Conservation (phyloP, 352 stramenopile species). For the Phytophthora cactorum region DNA sequence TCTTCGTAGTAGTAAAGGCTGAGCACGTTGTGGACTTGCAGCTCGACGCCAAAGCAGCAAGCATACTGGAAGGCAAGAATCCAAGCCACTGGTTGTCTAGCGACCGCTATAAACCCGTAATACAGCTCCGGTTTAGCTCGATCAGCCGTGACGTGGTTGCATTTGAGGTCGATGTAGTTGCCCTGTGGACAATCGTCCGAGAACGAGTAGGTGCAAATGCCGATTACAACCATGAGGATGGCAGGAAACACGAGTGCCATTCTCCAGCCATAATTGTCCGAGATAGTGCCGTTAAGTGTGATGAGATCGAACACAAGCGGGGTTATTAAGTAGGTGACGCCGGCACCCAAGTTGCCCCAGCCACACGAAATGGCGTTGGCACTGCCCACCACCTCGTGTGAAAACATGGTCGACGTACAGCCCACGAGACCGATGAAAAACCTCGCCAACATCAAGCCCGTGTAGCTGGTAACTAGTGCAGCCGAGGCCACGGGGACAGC, state of each 20-base stretch:
- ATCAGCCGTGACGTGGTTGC: constrained; percentile 47
- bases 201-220: constrained; percentile 45
- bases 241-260: too few species aligned
- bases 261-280: too few species aligned
- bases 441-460: constrained; percentile 74
- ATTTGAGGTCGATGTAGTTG: constrained; percentile 67
- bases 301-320: too few species aligned
- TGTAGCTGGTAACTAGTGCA: constrained; percentile 76
- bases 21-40: constrained; percentile 94
- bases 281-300: too few species aligned
- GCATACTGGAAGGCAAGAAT: constrained; percentile 93
- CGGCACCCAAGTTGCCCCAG: constrained; percentile 94
- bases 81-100: constrained; percentile 73
- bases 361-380: constrained; percentile 69
- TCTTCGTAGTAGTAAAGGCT: constrained; percentile 90
- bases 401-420: constrained; percentile 47
- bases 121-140: constrained; percentile 27
- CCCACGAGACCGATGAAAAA: constrained; percentile 95
- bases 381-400: constrained; percentile 25
- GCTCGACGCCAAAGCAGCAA: constrained; percentile 93
- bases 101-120: constrained; percentile 45
- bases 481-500: constrained; percentile 83
- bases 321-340: too few species aligned
- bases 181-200: constrained; percentile 31
- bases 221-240: too few species aligned